Evolutionary conservation across 2,329 filamentous ascomycete species (phyloP).

Genomic region (Neurospora sp.): DNA sequence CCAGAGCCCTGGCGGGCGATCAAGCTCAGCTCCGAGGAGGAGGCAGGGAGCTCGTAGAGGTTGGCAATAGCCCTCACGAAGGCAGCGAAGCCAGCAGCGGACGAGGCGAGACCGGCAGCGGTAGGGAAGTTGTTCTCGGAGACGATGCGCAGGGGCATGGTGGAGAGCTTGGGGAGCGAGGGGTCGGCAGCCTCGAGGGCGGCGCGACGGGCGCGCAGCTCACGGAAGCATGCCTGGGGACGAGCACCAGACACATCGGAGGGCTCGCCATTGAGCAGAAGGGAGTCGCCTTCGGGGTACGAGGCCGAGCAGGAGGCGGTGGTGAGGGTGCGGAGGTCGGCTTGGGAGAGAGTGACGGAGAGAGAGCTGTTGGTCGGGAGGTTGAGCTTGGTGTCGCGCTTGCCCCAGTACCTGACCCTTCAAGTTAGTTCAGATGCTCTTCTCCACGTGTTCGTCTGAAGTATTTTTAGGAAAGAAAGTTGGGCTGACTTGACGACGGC

Average conservation of each 20-base stretch:
- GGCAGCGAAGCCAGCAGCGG: constrained; percentile 60
- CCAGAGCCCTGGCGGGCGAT: constrained; percentile 92
- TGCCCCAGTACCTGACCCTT: constrained; percentile 70
- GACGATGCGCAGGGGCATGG: constrained; percentile 71
- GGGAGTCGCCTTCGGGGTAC: constrained; percentile 57
- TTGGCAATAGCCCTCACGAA: constrained; percentile 80
- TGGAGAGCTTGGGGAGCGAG: constrained; percentile 72
- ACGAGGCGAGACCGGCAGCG: constrained; percentile 76
- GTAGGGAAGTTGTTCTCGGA: constrained; percentile 99
- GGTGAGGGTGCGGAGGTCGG: constrained; percentile 88
- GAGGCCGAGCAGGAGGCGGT: constrained; percentile 79
- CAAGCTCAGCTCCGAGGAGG: constrained; percentile 72
- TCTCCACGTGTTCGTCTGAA: not conserved
- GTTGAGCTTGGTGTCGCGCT: constrained; percentile 87
- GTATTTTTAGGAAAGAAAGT: constrained; percentile 6
- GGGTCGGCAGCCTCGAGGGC: constrained; percentile 63
- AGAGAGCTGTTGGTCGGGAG: constrained; percentile 97
- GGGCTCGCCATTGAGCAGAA: constrained; percentile 72
- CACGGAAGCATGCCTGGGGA: constrained; percentile 89
- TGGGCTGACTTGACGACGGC: constrained; percentile 78
- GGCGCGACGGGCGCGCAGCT: constrained; percentile 68
- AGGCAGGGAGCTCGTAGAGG: constrained; percentile 76
- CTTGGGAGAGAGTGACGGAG: constrained; percentile 90
- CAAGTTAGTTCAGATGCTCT: not conserved
- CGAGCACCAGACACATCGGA: constrained; percentile 82